phyloP scores from a whole-genome alignment of 2,329 filamentous ascomycete species.

The Fusarium napiforme region DNA sequence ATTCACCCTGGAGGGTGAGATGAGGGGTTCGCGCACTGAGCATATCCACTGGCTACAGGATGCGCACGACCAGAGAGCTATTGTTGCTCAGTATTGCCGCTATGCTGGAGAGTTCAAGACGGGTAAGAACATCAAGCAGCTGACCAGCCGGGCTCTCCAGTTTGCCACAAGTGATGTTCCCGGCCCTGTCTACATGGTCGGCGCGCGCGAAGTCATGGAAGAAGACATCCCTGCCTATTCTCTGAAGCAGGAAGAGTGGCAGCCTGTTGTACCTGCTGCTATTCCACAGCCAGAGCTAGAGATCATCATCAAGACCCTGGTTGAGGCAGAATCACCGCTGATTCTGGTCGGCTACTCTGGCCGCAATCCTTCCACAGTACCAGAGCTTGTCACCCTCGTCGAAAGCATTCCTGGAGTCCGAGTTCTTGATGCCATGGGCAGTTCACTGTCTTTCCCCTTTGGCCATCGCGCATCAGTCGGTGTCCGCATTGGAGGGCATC shows the following conservation, averaged over 20 bases:
- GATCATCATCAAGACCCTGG: conserved; percentile 2
- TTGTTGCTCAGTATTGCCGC: conserved; percentile 84
- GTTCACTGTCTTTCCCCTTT: conserved; percentile 80
- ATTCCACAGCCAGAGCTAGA: conserved; percentile 54
- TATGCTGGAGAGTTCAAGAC: conserved; percentile 85
- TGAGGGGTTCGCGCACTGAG: conserved; percentile 77
- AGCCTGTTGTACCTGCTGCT: conserved; percentile 72
- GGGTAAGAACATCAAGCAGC: conserved; percentile 85
- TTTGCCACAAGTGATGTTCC: conserved; percentile 81
- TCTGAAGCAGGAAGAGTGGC: conserved; percentile 75
- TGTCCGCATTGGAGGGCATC: conserved; percentile 66
- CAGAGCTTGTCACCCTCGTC: conserved; percentile 71
- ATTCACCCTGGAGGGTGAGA: conserved; percentile 79
- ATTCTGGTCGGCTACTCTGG: conserved; percentile 20
- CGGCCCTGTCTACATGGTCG: conserved; percentile 82
- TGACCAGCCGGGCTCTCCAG: conserved; percentile 83
- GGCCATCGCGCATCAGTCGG: neutral
- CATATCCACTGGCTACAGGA: conserved; percentile 89
- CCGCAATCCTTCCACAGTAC: neutral
- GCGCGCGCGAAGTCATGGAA: conserved; percentile 84
- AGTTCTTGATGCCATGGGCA: conserved; percentile 79
- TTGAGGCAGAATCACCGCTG: conserved; percentile 8
- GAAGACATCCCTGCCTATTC: conserved; percentile 79
- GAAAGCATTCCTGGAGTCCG: conserved; percentile 72
- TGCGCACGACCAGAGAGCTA: conserved; percentile 81